Conservation (phyloP, 176 grass and related monocot genomes). For the Tuctoria greenei region DNA sequence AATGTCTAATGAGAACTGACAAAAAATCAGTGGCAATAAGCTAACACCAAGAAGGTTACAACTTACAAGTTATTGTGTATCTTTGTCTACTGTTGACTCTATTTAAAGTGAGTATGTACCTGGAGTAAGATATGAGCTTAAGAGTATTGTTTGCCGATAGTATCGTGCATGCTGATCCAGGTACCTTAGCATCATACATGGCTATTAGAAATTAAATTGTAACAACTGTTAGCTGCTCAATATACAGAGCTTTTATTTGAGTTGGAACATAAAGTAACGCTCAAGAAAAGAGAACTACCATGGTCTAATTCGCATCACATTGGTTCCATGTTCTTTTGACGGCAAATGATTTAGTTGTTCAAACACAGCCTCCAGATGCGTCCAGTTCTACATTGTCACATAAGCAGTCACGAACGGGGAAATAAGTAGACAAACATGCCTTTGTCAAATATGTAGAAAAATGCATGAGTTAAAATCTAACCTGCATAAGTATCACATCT, state of each 20-base stretch:
- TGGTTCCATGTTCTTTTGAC: constrained; percentile 81
- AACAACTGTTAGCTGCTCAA: neutral
- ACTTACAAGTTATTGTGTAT: neutral
- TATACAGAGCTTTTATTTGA: constrained; percentile 11
- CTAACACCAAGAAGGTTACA: neutral
- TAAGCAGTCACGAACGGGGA: constrained; percentile 38
- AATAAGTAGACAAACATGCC: neutral
- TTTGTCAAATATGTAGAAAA: neutral
- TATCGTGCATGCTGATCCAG: constrained; percentile 68
- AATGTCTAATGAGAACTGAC: neutral
- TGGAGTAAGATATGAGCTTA: constrained; percentile 84
- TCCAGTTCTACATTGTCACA: constrained; percentile 72
- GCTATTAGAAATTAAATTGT: constrained; percentile 17
- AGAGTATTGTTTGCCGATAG: constrained; percentile 88
- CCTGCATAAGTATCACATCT: constrained; percentile 95
- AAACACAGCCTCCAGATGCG: constrained; percentile 73
- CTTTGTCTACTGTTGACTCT: neutral
- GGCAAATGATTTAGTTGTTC: constrained; percentile 84
- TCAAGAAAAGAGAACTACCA: constrained; percentile 63
- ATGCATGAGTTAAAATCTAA: constrained; percentile 38
- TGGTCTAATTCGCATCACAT: constrained; percentile 92
- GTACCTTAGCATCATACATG: constrained; percentile 57
- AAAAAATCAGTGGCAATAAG: constrained; percentile 8
- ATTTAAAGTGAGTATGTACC: constrained; percentile 44
- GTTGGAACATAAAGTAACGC: constrained; percentile 20